Percentiles rank a stretch among this genome's conserved stretches.
Evolutionary conservation across 768 basidiomycete genomes (phyloP).

Genomic region (Auricularia heimuer): DNA sequence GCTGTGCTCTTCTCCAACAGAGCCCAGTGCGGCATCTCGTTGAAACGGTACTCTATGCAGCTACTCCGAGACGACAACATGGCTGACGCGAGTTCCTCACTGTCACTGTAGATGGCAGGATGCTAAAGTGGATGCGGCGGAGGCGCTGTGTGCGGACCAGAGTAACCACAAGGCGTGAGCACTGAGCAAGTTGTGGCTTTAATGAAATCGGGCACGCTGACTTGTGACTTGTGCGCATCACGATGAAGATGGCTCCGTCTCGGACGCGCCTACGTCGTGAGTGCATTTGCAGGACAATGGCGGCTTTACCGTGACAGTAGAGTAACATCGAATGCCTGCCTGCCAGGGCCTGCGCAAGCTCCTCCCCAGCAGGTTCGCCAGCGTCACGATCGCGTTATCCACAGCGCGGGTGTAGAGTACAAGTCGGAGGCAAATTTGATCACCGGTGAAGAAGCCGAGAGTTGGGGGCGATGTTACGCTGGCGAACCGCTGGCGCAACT

Average conservation of each 20-base stretch:
- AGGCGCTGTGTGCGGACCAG: not conserved
- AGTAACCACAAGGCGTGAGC: not conserved
- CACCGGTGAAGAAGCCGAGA: too few species aligned
- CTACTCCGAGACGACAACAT: not conserved
- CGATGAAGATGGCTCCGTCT: not conserved
- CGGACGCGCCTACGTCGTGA: not conserved
- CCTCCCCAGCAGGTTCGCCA: too few species aligned
- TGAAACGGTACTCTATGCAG: not conserved
- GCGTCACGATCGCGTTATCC: too few species aligned
- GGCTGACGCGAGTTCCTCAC: not conserved
- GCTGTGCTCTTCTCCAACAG: slow-evolving; percentile 13
- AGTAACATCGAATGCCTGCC: not conserved
- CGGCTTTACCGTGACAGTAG: too few species aligned
- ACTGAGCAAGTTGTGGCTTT: not conserved
- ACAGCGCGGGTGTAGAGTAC: too few species aligned
- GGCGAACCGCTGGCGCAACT: too few species aligned
- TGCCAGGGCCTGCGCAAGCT: not conserved
- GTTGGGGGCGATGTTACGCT: too few species aligned
- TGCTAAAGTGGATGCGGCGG: not conserved
- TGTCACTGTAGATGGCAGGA: not conserved
- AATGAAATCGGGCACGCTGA: not conserved
- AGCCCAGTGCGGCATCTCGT: slow-evolving; percentile 27
- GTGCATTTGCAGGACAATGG: not conserved
- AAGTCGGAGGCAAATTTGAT: too few species aligned
- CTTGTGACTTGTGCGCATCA: not conserved